phyloP scores from a whole-genome alignment of 139 green algal species.

The Picochlorum costavermella region DNA sequence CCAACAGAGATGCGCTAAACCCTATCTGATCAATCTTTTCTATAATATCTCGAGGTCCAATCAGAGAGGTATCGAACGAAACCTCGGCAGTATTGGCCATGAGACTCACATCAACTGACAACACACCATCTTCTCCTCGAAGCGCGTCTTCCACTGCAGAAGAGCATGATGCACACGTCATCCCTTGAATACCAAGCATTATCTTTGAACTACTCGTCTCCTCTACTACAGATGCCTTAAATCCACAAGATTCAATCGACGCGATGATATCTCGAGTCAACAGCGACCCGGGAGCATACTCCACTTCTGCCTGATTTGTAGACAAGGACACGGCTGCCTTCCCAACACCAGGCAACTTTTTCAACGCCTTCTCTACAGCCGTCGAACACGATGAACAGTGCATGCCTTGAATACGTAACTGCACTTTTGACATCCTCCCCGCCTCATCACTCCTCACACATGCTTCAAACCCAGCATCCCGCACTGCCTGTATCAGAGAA shows the following conservation, averaged over 20 bases:
- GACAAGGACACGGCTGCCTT: conserved; percentile 39
- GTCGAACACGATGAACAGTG: conserved; percentile 56
- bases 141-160: conserved; percentile 25
- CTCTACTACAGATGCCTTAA: conserved; percentile 30
- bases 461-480: conserved; percentile 73
- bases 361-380: conserved; percentile 51
- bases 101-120: conserved; percentile 29
- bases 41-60: conserved; percentile 63
- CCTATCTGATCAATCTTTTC: conserved; percentile 49
- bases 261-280: conserved; percentile 29
- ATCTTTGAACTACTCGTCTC: conserved; percentile 23
- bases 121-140: conserved; percentile 13
- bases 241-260: conserved; percentile 61
- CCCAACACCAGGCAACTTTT: conserved; percentile 29
- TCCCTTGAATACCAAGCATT: conserved; percentile 23
- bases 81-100: conserved; percentile 53
- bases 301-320: conserved; percentile 26
- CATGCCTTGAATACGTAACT: conserved; percentile 55
- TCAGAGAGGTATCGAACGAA: conserved; percentile 45
- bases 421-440: background rate
- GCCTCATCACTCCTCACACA: conserved; percentile 18
- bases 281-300: conserved; percentile 8
- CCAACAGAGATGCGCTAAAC: conserved; percentile 28
- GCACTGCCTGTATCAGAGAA: conserved; percentile 47
- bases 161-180: conserved; percentile 29